phyloP scores from a whole-genome alignment of 306 rosid species.

The Phaseolus lunatus region DNA sequence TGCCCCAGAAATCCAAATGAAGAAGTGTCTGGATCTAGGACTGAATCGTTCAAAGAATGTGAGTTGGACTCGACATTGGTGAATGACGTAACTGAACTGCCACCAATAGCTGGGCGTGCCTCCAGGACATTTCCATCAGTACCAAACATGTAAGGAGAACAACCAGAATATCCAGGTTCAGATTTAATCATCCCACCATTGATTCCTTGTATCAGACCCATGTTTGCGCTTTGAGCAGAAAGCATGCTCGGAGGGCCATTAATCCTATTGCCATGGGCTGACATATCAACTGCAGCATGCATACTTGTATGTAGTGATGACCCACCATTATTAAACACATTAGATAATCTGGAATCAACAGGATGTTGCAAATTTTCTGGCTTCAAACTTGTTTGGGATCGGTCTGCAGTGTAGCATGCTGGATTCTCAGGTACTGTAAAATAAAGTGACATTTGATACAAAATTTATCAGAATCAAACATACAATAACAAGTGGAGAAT shows the following conservation, averaged over 20 bases:
- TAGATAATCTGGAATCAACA: conserved; percentile 64
- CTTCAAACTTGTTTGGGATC: conserved; percentile 61
- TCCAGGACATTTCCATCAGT: conserved; percentile 68
- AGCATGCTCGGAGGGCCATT: conserved; percentile 66
- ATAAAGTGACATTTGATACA: conserved; percentile 24
- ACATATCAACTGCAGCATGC: conserved; percentile 66
- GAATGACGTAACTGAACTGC: conserved; percentile 69
- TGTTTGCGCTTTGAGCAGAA: conserved; percentile 65
- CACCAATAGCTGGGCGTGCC: conserved; percentile 66
- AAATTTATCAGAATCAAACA: conserved; percentile 5
- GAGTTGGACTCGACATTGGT: conserved; percentile 63
- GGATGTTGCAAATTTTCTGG: conserved; percentile 71
- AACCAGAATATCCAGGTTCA: conserved; percentile 76
- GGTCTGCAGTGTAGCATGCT: conserved; percentile 66
- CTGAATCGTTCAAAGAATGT: conserved; percentile 62
- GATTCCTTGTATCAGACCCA: conserved; percentile 74
- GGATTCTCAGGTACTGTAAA: conserved; percentile 72
- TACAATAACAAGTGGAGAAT: neutral
- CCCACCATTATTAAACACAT: conserved; percentile 70
- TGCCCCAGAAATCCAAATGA: conserved; percentile 77
- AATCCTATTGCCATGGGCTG: conserved; percentile 64
- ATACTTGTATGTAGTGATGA: conserved; percentile 67
- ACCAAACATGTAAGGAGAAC: conserved; percentile 69
- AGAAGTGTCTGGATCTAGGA: conserved; percentile 64
- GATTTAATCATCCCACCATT: conserved; percentile 80